Conservation (phyloP, 1,284 basidiomycete species). For the Fomitopsis betulina region DNA sequence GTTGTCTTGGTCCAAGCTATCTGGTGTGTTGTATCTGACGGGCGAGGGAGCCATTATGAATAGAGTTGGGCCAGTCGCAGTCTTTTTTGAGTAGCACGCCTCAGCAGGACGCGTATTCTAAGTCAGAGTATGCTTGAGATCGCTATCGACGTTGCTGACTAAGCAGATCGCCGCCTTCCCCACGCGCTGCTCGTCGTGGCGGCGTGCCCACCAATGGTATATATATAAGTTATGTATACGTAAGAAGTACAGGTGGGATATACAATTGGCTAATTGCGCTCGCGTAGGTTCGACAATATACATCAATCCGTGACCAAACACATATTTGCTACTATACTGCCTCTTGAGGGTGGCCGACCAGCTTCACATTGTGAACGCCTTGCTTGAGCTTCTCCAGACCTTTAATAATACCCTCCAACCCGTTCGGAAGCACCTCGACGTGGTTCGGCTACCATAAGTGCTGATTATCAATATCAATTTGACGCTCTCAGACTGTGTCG, state of each 20-base stretch:
- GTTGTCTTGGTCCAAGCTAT: neutral
- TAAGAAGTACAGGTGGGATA: no score
- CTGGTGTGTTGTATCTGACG: neutral
- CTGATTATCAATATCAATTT: neutral
- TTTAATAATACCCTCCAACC: slow-evolving; percentile 37
- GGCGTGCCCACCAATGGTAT: no score
- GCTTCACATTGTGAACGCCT: slow-evolving; percentile 41
- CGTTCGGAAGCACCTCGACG: slow-evolving; percentile 39
- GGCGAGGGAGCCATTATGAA: slow-evolving; percentile 1
- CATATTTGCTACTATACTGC: slow-evolving; percentile 16
- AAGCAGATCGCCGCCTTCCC: no score
- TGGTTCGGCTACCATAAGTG: slow-evolving; percentile 14
- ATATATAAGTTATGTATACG: no score
- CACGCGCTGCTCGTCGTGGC: no score
- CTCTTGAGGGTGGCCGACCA: slow-evolving; percentile 45
- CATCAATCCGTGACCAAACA: neutral
- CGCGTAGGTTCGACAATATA: no score
- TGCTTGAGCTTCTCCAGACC: slow-evolving; percentile 38
- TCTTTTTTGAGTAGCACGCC: neutral
- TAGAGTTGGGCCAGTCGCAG: neutral
- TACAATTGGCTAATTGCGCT: no score
- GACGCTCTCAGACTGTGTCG: neutral
- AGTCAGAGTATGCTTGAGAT: neutral
- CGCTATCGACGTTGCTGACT: no score
- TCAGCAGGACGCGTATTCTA: neutral